Evolutionary conservation across 495 filamentous ascomycete genomes (phyloP), one percentile per base, ranked within the genome.

Genomic region (Jackrogersella minutella): DNA sequence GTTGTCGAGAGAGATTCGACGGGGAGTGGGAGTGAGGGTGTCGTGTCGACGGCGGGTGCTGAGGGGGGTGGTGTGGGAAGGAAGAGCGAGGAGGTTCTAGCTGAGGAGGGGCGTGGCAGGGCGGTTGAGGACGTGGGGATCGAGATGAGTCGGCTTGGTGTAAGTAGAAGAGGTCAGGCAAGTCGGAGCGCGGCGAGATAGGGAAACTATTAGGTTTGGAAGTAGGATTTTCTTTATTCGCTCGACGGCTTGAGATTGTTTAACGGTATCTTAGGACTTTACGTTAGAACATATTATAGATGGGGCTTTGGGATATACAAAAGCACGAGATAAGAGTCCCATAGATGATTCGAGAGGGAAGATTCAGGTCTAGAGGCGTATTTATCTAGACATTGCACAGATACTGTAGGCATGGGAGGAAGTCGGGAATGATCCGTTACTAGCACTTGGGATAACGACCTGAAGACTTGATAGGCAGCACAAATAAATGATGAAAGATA

Each of bases 71-170:
- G 41, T 1, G 43, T 3, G 24, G 2, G 16, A n/a, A 47, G 58
- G 21, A 43, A 49, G 28, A 56, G 58, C 47, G 68, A 36, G 30
- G 49, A 52, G 62, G 68, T 76, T 6, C 56, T 77, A 10, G 79
- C 71, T 0, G 78, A 80, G 64, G 69, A 76, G 28, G 78, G 78
- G 8, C 55, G 58, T 26, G 61, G 50, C 2, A 11, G 51, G 10
- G 19, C 43, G 9, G 51, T 30, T 13, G 62, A 47, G 31, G 47
- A 60, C 36, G 22, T 31, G 9, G 53, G 39, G 33, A 68, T 70
- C 24, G 64, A 70, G 57, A 72, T 70, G 65, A 51, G 63, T 16
- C 56, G 60, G 31, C 10, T 70, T 40, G 69, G 72, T 16, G 52
- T 68, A 4, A 64, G 58, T 53, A 51, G 59, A 65, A 58, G 58